Evolutionary conservation across 176 grass and related monocot species (phyloP).

Genomic region (Avena atlantica): DNA sequence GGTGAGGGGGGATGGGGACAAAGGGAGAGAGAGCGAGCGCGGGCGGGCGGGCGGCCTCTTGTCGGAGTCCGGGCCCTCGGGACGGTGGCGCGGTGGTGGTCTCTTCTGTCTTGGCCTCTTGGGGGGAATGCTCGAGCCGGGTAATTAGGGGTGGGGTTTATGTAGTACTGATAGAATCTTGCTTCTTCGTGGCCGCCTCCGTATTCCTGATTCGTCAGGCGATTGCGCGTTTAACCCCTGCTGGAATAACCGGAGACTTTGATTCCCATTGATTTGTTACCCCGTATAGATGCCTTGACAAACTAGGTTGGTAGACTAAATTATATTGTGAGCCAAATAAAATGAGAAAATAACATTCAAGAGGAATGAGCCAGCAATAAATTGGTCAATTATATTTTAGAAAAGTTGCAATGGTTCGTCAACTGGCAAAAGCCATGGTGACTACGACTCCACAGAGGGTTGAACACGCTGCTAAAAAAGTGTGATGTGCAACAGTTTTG

Average conservation of each 20-base stretch:
- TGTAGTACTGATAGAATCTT: not conserved
- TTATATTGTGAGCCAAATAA: no score
- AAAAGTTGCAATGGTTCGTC: no score
- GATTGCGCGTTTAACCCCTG: not conserved
- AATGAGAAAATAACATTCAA: no score
- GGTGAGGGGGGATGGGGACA: not conserved
- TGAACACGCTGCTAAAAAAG: no score
- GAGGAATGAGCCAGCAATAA: no score
- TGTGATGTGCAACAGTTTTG: no score
- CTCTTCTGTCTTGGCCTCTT: not conserved
- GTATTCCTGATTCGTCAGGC: not conserved
- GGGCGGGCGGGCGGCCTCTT: not conserved
- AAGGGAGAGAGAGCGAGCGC: not conserved
- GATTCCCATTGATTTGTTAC: not conserved
- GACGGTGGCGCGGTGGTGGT: conserved; percentile 28
- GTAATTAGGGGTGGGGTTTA: not conserved
- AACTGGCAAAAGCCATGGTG: no score
- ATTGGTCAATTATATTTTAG: no score
- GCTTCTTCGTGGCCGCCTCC: not conserved
- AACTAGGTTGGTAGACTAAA: no score
- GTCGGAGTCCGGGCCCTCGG: conserved; percentile 39
- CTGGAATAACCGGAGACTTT: not conserved
- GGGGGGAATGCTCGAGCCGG: not conserved
- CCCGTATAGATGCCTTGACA: no score
- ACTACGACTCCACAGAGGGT: no score